Evolutionary conservation across 331 rosid genomes (phyloP), one percentile per base, ranked within the genome.

Genomic region (Arachis monticola): DNA sequence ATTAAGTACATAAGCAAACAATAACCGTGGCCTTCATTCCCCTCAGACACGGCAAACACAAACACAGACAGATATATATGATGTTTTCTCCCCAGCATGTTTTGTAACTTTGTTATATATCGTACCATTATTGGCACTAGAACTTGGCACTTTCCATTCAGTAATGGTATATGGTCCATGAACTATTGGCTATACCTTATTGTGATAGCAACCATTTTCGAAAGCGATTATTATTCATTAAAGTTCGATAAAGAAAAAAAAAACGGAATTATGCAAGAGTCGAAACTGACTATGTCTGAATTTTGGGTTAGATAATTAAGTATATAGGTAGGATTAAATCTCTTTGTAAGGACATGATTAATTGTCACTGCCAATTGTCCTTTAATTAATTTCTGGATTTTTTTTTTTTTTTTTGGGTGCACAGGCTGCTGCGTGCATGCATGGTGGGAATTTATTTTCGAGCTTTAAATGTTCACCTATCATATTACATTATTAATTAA

Each of bases 301-400:
- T 17, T 17, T 27, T 64, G 10, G 9, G 10, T 27, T 3, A 52
- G 12, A 50, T 12, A 22, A 6, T 27, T 27, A 27, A 27, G 30
- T 27, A 27, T 27, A 1, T 27, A 8, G 3, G 10, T 10, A 46
- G 47, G 47, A 68, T 51, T 32, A 12, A n/a, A 7, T 68, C 8
- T 68, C 38, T 12, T 51, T n/a, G 22, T 35, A 69, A 55, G 13
- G 14, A 4, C 38, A n/a, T 2, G 35, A 6, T 35, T 52, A 0
- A 13, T 69, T 69, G 48, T 27, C 62, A 32, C n/a, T 7, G 50
- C 17, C 73, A 51, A 51, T 27, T 69, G 50, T 69, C 62, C 48
- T 12, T 51, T 27, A 27, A 27, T 27, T 27, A 27, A 27, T 1
- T 27, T 67, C 46, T 67, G 2, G 7, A 48, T 50, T 67, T 31